These are phyloP conservation scores for Ganoderma lingzhi DNA, from an alignment of 1,284 basidiomycete species.

Conservation along the genomic window DNA sequence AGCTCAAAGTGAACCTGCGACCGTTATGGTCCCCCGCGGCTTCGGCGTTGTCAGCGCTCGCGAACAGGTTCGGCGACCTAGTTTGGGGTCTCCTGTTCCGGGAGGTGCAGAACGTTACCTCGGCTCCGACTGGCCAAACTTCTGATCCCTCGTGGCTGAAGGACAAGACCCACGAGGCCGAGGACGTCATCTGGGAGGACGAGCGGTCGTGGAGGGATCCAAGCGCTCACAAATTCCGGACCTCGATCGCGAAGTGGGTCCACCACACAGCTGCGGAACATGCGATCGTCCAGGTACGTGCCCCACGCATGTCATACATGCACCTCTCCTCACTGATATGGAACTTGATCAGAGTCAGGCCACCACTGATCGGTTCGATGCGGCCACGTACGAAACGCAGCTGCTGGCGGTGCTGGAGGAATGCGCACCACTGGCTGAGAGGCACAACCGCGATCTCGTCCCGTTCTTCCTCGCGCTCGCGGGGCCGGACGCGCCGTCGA, in stretches of 20 bases:
- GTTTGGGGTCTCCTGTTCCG: conserved; percentile 79
- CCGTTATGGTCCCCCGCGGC: conserved; percentile 90
- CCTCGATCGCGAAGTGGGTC: conserved; percentile 54
- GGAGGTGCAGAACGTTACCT: conserved; percentile 56
- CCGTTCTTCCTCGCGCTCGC: conserved; percentile 78
- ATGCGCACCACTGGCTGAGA: conserved; percentile 78
- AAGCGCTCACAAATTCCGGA: conserved; percentile 67
- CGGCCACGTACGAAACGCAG: conserved; percentile 81
- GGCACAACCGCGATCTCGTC: conserved; percentile 84
- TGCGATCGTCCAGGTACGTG: conserved; percentile 47
- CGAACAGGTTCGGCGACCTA: conserved; percentile 66
- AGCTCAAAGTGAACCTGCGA: conserved; percentile 91
- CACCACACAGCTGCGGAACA: conserved; percentile 40
- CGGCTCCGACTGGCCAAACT: conserved; percentile 25
- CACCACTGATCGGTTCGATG: conserved; percentile 75
- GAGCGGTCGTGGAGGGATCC: conserved; percentile 81
- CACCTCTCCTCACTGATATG: conserved; percentile 1
- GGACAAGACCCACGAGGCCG: conserved; percentile 37
- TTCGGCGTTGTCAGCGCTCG: conserved; percentile 68
- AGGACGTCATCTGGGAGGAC: conserved; percentile 62
- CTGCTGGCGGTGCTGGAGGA: conserved; percentile 75
- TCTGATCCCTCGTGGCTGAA: conserved; percentile 37
- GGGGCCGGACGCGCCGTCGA: conserved; percentile 49
- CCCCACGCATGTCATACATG: not conserved
- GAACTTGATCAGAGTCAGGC: conserved; percentile 57